Conservation (phyloP, 495 filamentous ascomycete species). For the Hyaloscypha bicolor region DNA sequence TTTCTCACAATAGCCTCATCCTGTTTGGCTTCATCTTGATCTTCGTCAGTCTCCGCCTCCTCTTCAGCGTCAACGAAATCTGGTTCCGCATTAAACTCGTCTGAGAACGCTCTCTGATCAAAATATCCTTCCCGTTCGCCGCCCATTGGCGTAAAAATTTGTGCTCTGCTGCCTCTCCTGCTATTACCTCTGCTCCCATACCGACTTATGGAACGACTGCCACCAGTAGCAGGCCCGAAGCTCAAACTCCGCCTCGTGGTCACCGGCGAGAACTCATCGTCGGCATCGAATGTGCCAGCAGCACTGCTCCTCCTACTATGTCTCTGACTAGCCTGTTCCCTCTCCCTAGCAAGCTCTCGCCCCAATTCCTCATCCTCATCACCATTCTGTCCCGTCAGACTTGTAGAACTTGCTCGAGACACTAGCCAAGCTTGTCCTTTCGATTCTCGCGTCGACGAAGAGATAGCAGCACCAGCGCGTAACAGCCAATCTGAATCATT, state of each 20-base stretch:
- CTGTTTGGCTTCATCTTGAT: conserved; percentile 40
- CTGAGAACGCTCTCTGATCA: conserved; percentile 30
- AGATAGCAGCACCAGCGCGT: conserved; percentile 69
- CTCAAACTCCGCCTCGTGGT: conserved; percentile 32
- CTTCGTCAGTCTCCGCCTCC: conserved; percentile 33
- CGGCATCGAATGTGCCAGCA: conserved; percentile 34
- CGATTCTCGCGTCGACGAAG: conserved; percentile 69
- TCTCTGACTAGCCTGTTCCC: conserved; percentile 23
- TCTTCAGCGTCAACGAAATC: conserved; percentile 63
- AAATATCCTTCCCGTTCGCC: conserved; percentile 49
- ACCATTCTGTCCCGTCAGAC: conserved; percentile 55
- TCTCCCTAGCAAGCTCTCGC: conserved; percentile 41
- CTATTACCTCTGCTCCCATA: conserved; percentile 48
- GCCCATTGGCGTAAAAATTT: conserved; percentile 33
- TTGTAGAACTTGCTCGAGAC: conserved; percentile 72
- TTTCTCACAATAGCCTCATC: conserved; percentile 59
- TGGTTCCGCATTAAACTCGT: conserved; percentile 50
- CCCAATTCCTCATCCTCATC: conserved; percentile 50
- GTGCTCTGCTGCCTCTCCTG: conserved; percentile 43
- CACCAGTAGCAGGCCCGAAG: conserved; percentile 26
- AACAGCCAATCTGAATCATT: conserved; percentile 73
- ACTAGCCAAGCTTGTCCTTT: conserved; percentile 82
- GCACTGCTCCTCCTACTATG: conserved; percentile 30
- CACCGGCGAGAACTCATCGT: conserved; percentile 41
- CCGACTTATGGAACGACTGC: conserved; percentile 30